Evolutionary conservation across 176 grass and related monocot genomes (phyloP).

Genomic region (Microstegium vimineum): DNA sequence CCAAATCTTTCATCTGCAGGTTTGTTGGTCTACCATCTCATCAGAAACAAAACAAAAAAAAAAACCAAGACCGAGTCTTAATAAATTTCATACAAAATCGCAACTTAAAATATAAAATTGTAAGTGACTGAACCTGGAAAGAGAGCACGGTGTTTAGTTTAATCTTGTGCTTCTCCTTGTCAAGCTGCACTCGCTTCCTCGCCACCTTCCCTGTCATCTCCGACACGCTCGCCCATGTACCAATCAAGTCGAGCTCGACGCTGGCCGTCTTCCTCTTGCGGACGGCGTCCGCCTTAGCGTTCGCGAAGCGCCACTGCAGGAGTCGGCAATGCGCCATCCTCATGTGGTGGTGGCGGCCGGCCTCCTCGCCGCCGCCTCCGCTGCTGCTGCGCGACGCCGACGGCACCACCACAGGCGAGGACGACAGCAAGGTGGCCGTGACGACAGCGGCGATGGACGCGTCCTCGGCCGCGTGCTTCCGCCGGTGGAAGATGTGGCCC

Average conservation of each 20-base stretch:
- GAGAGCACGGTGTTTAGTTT: constrained; percentile 34
- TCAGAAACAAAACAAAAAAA: not conserved
- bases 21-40: not conserved
- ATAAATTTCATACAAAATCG: not conserved
- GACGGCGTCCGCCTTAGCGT: constrained; percentile 24
- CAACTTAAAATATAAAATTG: too few relatives aligned
- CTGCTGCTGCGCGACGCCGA: not conserved
- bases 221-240: constrained; percentile 36
- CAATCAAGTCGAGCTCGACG: constrained; percentile 18
- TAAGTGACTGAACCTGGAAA: constrained; percentile 27
- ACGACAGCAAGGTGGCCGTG: not conserved
- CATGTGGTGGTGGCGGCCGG: constrained; percentile 31
- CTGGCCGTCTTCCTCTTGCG: constrained; percentile 4
- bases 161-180: constrained; percentile 43
- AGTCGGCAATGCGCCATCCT: constrained; percentile 33
- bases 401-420: too few relatives aligned
- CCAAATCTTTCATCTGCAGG: constrained; percentile 44
- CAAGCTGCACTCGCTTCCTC: constrained; percentile 38
- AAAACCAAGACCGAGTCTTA: not conserved
- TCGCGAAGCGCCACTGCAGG: constrained; percentile 55
- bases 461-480: constrained; percentile 11
- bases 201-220: constrained; percentile 35
- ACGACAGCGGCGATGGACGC: not conserved
- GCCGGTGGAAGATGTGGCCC: constrained; percentile 43
- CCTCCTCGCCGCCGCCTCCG: not conserved